Conservation (phyloP, 768 basidiomycete species). For the Suillus fuscotomentosus region DNA sequence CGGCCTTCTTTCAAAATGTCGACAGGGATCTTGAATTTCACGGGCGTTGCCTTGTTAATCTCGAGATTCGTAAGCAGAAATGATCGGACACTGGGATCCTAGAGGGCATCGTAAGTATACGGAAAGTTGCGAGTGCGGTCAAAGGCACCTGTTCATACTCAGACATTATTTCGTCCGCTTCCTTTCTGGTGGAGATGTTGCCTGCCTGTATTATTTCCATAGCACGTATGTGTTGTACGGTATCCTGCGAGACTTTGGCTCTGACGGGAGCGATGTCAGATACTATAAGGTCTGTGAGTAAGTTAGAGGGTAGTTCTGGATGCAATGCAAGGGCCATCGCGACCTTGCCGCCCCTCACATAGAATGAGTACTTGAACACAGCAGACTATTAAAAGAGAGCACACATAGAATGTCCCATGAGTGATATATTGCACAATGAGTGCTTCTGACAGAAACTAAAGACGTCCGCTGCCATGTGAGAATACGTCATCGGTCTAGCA, state of each 20-base stretch:
- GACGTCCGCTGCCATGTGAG: conserved; percentile 78
- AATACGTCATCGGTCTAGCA: conserved; percentile 68
- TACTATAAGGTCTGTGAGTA: conserved; percentile 61
- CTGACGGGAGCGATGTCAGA: conserved; percentile 81
- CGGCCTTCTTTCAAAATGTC: conserved; percentile 61
- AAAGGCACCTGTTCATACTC: conserved; percentile 59
- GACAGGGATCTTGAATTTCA: conserved; percentile 77
- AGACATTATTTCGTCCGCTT: conserved; percentile 65
- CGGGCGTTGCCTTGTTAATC: conserved; percentile 26
- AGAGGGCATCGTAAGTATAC: conserved; percentile 10
- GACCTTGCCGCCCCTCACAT: conserved; percentile 77
- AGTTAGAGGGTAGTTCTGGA: conserved; percentile 37
- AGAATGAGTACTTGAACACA: conserved; percentile 3
- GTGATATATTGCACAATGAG: conserved; percentile 56
- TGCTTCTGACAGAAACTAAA: conserved; percentile 59
- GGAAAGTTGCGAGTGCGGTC: no score
- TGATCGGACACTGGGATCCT: conserved; percentile 75
- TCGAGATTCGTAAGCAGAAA: conserved; percentile 86
- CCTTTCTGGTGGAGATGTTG: conserved; percentile 56
- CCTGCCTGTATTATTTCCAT: conserved; percentile 74
- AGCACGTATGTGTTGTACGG: conserved; percentile 59
- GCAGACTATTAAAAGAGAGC: conserved; percentile 22
- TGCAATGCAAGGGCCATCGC: conserved; percentile 68
- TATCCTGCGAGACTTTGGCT: conserved; percentile 59
- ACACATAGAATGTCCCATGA: conserved; percentile 91